Percentiles rank a stretch among this genome's conserved stretches.
Conservation (phyloP, 345 rosid genomes). For the Hirschfeldia incana region DNA sequence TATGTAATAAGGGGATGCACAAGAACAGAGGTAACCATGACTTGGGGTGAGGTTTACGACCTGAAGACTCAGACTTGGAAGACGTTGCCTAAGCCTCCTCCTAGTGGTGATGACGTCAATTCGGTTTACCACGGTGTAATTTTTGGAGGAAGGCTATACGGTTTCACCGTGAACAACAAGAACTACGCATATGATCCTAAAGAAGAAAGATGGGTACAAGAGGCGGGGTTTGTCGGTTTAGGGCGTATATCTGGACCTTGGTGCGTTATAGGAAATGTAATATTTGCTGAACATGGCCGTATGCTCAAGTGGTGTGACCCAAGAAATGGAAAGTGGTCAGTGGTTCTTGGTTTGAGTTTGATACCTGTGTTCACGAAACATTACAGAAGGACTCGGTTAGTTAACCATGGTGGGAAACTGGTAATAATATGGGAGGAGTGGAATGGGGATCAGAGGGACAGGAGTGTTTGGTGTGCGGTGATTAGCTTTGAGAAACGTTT, state of each 20-base stretch:
- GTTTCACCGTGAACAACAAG: not conserved
- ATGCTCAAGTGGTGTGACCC: not conserved
- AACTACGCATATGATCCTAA: not conserved
- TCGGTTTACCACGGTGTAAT: not conserved
- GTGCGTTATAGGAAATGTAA: not conserved
- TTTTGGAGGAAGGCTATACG: not conserved
- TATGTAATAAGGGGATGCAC: slow-evolving; percentile 43
- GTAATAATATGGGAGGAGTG: not conserved
- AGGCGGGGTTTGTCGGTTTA: not conserved
- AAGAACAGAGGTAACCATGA: not conserved
- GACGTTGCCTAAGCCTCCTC: not conserved
- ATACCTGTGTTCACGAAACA: not conserved
- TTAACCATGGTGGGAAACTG: not conserved
- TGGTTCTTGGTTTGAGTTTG: not conserved
- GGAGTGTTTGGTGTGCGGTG: not conserved
- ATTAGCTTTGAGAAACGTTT: not conserved
- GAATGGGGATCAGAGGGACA: not conserved
- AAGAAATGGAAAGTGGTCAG: not conserved
- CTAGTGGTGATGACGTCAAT: not conserved
- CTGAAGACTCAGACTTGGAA: slow-evolving; percentile 18
- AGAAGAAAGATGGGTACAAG: not conserved
- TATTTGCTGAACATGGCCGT: not conserved
- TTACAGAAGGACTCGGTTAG: not conserved
- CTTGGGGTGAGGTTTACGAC: slow-evolving; percentile 5
- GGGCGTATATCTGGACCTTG: not conserved